Percentiles rank a stretch among this genome's conserved stretches.
Evolutionary conservation across 2,329 filamentous ascomycete species (phyloP).

Genomic region (Dothistroma septosporum): DNA sequence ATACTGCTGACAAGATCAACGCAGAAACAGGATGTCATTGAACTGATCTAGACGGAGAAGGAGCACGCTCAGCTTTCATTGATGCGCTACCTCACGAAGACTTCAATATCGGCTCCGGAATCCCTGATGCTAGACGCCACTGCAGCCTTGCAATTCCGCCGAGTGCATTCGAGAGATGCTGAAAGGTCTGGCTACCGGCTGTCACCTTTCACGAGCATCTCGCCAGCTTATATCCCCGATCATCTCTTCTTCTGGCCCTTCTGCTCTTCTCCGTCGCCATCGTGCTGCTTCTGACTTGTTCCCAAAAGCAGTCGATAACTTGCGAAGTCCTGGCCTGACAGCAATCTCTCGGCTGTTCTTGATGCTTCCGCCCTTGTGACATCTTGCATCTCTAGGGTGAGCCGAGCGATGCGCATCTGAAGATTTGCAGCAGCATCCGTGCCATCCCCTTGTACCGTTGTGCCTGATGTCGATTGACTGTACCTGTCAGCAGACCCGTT

Average conservation of each 20-base stretch:
- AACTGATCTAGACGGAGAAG: too few species aligned
- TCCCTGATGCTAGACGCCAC: too few species aligned
- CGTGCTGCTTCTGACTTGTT: neutral
- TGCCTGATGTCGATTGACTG: neutral
- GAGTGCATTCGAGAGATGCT: neutral
- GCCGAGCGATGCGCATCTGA: neutral
- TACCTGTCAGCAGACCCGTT: neutral
- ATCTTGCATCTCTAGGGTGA: neutral
- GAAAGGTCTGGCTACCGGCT: neutral
- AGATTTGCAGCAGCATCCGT: neutral
- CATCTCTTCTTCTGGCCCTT: neutral
- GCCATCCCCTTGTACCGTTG: neutral
- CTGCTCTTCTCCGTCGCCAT: neutral
- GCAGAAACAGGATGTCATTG: neutral
- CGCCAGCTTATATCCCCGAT: neutral
- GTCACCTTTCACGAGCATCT: neutral
- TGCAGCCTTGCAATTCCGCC: neutral
- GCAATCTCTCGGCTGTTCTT: neutral
- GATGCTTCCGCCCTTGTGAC: neutral
- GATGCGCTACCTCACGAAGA: neutral
- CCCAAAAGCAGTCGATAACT: constrained; percentile 1
- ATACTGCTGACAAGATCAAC: constrained; percentile 68
- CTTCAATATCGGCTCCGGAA: too few species aligned
- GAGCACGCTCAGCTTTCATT: neutral
- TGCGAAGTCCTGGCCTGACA: neutral